Evolutionary conservation across 192 early-diverging fungal species (phyloP).

Genomic region (Kickxella alabastrina): DNA sequence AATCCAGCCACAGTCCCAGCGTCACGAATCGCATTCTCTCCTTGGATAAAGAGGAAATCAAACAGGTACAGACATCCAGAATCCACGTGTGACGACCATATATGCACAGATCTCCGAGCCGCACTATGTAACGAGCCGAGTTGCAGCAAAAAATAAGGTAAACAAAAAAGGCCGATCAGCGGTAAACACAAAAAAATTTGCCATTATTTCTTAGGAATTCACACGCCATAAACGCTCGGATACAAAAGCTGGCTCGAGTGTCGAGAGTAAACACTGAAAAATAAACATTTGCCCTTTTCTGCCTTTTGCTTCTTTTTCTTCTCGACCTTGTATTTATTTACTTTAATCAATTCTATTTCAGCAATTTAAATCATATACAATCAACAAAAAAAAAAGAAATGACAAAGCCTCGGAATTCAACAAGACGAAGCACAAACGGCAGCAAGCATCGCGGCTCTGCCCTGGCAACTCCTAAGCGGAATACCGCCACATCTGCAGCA

Average conservation of each 20-base stretch:
- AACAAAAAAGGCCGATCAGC: not conserved
- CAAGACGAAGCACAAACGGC: slow-evolving; percentile 5
- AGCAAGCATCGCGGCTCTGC: no score
- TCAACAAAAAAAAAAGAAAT: slow-evolving; percentile 9
- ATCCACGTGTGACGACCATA: not conserved
- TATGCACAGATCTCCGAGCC: not conserved
- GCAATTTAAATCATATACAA: not conserved
- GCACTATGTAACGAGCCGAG: no score
- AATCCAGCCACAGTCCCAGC: no score
- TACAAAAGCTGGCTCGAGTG: no score
- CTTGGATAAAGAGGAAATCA: no score
- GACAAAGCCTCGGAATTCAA: slow-evolving; percentile 30
- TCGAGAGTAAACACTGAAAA: no score
- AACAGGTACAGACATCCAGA: no score
- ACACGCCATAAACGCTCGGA: no score
- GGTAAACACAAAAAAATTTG: not conserved
- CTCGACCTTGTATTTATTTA: not conserved
- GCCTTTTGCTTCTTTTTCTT: not conserved
- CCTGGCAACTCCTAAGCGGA: slow-evolving; percentile 15
- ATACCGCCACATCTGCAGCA: not conserved
- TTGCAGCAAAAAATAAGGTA: no score
- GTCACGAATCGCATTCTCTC: no score
- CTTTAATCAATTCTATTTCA: not conserved
- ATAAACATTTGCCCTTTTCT: not conserved
- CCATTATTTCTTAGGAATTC: no score